Percentiles rank a stretch among this genome's conserved stretches.
Conservation (phyloP, 2,329 filamentous ascomycete species). For the Exophiala bonariae region DNA sequence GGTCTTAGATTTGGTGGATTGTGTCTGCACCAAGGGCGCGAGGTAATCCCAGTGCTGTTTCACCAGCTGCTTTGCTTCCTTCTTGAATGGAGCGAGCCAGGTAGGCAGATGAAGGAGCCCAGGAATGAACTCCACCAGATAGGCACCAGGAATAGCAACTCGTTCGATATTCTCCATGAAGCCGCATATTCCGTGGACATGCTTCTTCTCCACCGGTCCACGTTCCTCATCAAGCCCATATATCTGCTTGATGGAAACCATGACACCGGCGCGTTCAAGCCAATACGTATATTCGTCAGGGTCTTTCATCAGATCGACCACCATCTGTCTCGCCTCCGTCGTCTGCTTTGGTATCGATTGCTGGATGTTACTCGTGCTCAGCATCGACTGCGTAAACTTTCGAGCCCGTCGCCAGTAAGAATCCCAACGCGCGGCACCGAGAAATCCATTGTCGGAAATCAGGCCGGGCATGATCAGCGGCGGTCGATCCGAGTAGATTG, state of each 20-base stretch:
- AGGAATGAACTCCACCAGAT: conserved; percentile 36
- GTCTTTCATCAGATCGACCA: conserved; percentile 11
- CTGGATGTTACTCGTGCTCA: conserved; percentile 12
- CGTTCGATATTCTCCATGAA: conserved; percentile 17
- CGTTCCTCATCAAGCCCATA: conserved; percentile 9
- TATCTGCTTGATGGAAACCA: conserved; percentile 17
- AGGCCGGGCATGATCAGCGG: conserved; percentile 16
- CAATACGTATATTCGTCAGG: conserved; percentile 13
- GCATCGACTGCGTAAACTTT: conserved; percentile 15
- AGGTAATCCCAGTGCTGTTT: conserved; percentile 32
- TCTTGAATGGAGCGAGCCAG: conserved; percentile 33
- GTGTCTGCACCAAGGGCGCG: conserved; percentile 29
- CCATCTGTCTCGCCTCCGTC: conserved; percentile 12
- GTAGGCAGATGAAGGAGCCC: conserved; percentile 30
- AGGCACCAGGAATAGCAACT: conserved; percentile 16
- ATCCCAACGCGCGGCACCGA: conserved; percentile 12
- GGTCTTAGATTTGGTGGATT: conserved; percentile 30
- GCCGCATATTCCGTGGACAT: conserved; percentile 12
- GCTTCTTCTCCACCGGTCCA: conserved; percentile 7
- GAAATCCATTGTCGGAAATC: conserved; percentile 12
- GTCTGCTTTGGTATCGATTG: conserved; percentile 16
- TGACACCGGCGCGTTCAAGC: conserved; percentile 16
- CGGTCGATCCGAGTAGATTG: conserved; percentile 37
- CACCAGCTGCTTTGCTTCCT: conserved; percentile 25
- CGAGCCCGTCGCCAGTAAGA: conserved; percentile 16